Percentiles rank a stretch among this genome's conserved stretches.
These are phyloP conservation scores for Fistulina hepatica DNA, from an alignment of 1,284 basidiomycete genomes.

Conservation along the genomic window DNA sequence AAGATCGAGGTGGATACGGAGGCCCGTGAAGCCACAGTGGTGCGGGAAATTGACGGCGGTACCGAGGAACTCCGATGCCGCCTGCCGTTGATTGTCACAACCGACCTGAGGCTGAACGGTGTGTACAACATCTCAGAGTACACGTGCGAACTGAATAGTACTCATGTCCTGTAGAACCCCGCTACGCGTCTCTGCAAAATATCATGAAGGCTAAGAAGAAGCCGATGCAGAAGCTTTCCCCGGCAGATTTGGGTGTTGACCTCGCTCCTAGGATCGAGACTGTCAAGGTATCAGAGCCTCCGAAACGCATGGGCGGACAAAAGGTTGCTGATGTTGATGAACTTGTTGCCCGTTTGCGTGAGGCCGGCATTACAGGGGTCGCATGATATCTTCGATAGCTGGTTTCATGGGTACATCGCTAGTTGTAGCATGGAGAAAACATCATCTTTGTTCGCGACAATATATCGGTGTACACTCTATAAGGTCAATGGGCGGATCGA, in stretches of 20 bases:
- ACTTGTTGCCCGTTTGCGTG: conserved; percentile 83
- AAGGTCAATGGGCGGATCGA: too few relatives aligned
- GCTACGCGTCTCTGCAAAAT: conserved; percentile 89
- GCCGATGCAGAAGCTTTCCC: conserved; percentile 76
- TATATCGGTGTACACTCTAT: too few relatives aligned
- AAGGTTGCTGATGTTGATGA: conserved; percentile 91
- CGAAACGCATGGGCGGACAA: conserved; percentile 82
- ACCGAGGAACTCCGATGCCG: conserved; percentile 73
- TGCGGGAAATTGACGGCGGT: conserved; percentile 93
- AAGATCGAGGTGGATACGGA: conserved; percentile 72
- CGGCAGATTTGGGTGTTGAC: conserved; percentile 79
- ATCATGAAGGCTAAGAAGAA: conserved; percentile 99
- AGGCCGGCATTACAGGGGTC: conserved; percentile 64
- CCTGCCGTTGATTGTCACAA: conserved; percentile 85
- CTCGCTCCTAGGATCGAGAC: conserved; percentile 77
- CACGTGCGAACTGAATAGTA: too few relatives aligned
- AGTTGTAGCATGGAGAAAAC: too few relatives aligned
- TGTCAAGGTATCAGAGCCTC: conserved; percentile 85
- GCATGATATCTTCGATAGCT: conserved; percentile 19
- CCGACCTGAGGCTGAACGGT: conserved; percentile 62
- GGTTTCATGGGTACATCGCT: too few relatives aligned
- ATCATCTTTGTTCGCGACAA: too few relatives aligned
- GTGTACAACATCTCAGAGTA: conserved; percentile 33
- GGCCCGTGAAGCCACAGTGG: conserved; percentile 64
- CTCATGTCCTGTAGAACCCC: conserved; percentile 52